phyloP scores from a whole-genome alignment of 2,329 filamentous ascomycete species.

The Alternaria sp. region DNA sequence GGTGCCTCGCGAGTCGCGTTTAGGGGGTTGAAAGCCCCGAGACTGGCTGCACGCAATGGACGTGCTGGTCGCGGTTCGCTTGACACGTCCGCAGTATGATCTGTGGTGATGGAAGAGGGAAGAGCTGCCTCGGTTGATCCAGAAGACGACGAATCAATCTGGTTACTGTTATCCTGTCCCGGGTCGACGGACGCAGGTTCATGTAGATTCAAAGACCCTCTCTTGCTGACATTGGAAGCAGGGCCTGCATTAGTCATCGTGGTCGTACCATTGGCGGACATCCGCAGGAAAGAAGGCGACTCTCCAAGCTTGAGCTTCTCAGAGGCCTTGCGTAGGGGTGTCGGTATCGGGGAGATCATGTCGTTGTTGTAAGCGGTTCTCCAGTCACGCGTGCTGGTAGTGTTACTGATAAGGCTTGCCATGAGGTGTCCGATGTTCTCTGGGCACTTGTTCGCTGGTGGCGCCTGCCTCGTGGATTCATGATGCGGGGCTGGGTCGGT shows the following conservation, averaged over 20 bases:
- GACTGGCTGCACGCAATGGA: neutral
- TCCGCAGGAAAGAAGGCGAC: neutral
- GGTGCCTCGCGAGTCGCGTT: neutral
- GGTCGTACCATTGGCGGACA: neutral
- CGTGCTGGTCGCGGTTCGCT: neutral
- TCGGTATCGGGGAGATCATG: conserved; percentile 14
- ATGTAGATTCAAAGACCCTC: neutral
- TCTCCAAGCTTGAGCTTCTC: conserved; percentile 17
- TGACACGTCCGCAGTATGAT: neutral
- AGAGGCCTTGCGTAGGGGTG: conserved; percentile 21
- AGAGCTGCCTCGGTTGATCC: neutral
- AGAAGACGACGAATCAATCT: neutral
- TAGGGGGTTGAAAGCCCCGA: neutral
- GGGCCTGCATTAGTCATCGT: neutral
- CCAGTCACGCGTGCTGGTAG: neutral
- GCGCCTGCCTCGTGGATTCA: neutral
- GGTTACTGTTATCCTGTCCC: neutral
- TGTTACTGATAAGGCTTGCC: conserved; percentile 10
- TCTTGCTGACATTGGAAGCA: neutral
- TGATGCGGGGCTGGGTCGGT: neutral
- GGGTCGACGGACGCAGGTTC: neutral
- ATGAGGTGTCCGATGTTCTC: conserved; percentile 24
- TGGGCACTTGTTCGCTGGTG: neutral
- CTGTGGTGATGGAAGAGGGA: neutral
- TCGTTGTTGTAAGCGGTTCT: neutral